Evolutionary conservation across 805 yeast species (phyloP), one percentile per base, ranked within the genome.

Genomic region (Yamadazyma tumulicola): DNA sequence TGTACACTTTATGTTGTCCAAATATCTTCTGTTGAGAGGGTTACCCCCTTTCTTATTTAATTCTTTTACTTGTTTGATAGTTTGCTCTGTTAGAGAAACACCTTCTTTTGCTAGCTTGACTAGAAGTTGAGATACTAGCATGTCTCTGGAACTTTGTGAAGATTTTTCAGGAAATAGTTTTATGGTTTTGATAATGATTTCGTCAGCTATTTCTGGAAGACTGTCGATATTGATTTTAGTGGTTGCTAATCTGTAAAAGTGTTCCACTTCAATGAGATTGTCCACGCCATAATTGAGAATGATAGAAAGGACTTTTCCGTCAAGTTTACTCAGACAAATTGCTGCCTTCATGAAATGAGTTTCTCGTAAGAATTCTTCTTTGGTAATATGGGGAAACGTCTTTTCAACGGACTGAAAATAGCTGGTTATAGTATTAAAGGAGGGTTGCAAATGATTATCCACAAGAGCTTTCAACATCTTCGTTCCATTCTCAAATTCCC

Each of bases 101-200:
- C 35, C 35, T 16, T 35, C 35, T 16, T 31, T 35, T 6, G 18
- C 15, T 13, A 36, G 15, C 24, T 39, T 37, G 17, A 48, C 40
- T 11, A 49, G 20, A 28, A 60, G 43, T 39, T 57, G 62, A 3
- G 52, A 29, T 5, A 42, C 32, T 34, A 52, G 50, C 8, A 59
- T 45, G 4, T 39, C 29, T 34, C 43, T 41, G 21, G 46, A 24
- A 10, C 26, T 19, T 3, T 37, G 20, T n/a, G 49, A 32, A 4
- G 16, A 6, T 26, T 17, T 12, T 11, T 10, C n/a, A 21, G 18
- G 5, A 19, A 4, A 12, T 16, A 34, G 12, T n/a, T 35, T 32
- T 16, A 35, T 17, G 17, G 61, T 43, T 31, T 43, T 51, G 5
- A 36, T 28, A 5, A 57, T 32, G n/a, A 64, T 34, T 5, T 41